Base-by-base conservation (phyloP, 352 stramenopile species). In the Pelagophyceae sp. region DNA sequence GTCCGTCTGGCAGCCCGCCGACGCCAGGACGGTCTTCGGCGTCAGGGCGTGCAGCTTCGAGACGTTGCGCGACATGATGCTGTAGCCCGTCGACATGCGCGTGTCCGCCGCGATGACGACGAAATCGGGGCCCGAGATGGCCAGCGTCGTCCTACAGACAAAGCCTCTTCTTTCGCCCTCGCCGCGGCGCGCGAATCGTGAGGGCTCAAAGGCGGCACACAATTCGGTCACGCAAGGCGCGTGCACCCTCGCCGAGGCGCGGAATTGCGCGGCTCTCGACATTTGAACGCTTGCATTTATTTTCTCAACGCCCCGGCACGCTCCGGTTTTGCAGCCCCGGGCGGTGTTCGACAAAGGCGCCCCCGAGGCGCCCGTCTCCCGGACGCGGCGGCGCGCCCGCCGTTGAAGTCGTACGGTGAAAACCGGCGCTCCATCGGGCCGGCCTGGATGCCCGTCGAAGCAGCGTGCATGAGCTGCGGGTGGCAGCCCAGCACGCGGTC, bases 101-200 rank as follows among this genome's bases (percentile, higher is more conserved):
- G 95, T 99, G 84, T 98, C 95, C 5, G 88, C 94, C 15, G 94
- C 96, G 40, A 99, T 85, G 32, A 99, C 92, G 0, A 95, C 94
- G 80, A 96, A 99, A 84, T 99, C 93, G 31, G 89, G 81, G 80
- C 95, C 95, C 31, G 93, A 90, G 80, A 99, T 97, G 23, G 93
- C 94, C 69, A 98, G 83, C 32, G 84, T 87, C 17, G 90, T 94
- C 31, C 45, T 54, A 54, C 11, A n/a, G n/a, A n/a, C n/a, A n/a
- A n/a, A n/a, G n/a, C n/a, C n/a, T n/a, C n/a, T n/a, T n/a, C 82
- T 82, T 31, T 60, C 33, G 58, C 58, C 31, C 38, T 76, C 65
- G 70, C 37, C 72, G 45, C 45, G 45, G 11, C 11, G 45, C 45
- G 45, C 45, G 11, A 54, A 23, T 11, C 11, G 45, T 54, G 37